Base-by-base conservation (phyloP, 2,329 filamentous ascomycete species). In the Trichoderma lentiforme region DNA sequence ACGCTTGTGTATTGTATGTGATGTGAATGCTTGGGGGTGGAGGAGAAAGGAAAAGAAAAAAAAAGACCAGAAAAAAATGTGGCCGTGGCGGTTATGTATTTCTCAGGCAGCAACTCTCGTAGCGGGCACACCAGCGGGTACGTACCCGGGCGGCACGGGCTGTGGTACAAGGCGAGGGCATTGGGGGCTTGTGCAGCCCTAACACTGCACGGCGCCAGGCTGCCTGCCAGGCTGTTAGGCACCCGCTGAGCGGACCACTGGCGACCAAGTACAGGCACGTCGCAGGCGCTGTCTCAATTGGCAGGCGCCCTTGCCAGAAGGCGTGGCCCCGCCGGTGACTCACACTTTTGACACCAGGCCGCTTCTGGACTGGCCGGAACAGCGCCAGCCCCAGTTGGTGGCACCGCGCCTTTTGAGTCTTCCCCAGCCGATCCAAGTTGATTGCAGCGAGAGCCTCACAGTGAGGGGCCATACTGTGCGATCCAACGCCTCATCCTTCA, bases 31-130 rank as follows among this genome's bases (percentile, higher is more conserved):
- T 77, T 80, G 78, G 77, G 78, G 81, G 76, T 77, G 77, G 76
- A 77, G 78, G 79, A 76, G 79, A 78, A 78, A 78, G 76, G 77
- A 77, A 77, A 81, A 76, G 77, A 75, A 77, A 70, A 74, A 74
- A 70, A 73, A 73, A 76, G 73, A 73, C 24, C 24, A 62, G 72
- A 64, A 43, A 58, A 32, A 64, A 74, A 73, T 61, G 67, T 73
- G 36, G 72, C 66, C 53, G 71, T 76, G 76, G 74, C 78, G 71
- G 76, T 81, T 83, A 82, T 84, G 82, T 84, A 82, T 81, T 81
- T 83, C 80, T 84, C 82, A 85, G 83, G 83, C 83, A 85, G 79
- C 82, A 80, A 84, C 68, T 74, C 72, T 73, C 71, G 71, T 73
- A 60, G 71, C 65, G 63, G 63, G 71, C 47, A 47, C 63, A 21